Conservation (phyloP, 129 eudicot genomes). For the Centaurea solstitialis region DNA sequence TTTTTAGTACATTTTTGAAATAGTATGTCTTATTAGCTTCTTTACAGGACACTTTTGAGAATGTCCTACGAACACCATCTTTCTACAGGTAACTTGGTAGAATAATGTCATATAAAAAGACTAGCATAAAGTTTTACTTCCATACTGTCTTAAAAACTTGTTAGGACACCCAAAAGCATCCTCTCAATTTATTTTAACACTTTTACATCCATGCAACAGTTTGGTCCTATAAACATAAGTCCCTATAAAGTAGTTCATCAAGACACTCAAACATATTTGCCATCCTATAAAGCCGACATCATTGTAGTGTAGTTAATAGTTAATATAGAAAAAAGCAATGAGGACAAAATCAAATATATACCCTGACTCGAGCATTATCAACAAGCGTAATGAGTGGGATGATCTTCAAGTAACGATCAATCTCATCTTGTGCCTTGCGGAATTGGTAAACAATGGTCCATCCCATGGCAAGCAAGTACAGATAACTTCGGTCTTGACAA, state of each 20-base stretch:
- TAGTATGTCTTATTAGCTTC: not conserved
- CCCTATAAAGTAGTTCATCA: not conserved
- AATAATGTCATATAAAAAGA: not conserved
- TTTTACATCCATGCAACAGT: not conserved
- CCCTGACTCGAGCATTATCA: slow-evolving; percentile 89
- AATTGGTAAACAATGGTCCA: slow-evolving; percentile 96
- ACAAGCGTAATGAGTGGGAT: slow-evolving; percentile 88
- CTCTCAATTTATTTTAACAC: not conserved
- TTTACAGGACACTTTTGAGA: not conserved
- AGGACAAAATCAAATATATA: slow-evolving; percentile 19
- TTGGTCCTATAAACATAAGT: not conserved
- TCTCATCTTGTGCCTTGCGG: slow-evolving; percentile 82
- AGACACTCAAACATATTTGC: not conserved
- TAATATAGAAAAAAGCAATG: not conserved
- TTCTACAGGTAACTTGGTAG: not conserved
- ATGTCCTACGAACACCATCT: not conserved
- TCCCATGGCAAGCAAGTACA: slow-evolving; percentile 85
- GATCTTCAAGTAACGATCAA: slow-evolving; percentile 84
- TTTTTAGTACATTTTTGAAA: not conserved
- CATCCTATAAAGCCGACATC: not conserved
- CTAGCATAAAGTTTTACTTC: not conserved
- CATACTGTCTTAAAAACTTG: not conserved
- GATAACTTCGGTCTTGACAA: slow-evolving; percentile 81
- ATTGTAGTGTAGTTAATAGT: not conserved
- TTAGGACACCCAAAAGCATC: not conserved